Evolutionary conservation across 345 rosid genomes (phyloP), one percentile per base, ranked within the genome.

Genomic region (Linum trigynum): DNA sequence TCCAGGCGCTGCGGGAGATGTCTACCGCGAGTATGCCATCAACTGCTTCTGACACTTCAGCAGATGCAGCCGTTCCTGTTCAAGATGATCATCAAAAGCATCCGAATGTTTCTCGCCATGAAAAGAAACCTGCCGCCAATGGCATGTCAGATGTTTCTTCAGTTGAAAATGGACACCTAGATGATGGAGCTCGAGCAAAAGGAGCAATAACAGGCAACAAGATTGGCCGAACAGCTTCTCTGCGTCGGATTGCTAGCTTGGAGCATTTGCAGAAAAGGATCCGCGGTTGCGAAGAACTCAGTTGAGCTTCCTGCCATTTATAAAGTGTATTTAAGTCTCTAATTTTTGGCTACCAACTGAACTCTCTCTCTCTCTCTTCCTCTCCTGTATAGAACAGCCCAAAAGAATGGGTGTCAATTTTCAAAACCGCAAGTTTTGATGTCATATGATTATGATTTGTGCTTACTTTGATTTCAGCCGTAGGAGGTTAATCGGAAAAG

Each of bases 191-290:
- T 58, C 51, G 72, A 40, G 72, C 59, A 11, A 70, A 10, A 58
- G 55, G 71, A 40, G 72, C 61, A 14, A 72, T 12, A 55, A 58
- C 71, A 3, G 84, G 82, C 16, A 79, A 77, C 81, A 92, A 86
- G 77, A 76, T 82, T 65, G 88, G 77, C 57, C 75, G 81, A 70
- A 74, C 97, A 50, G 76, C 80, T 71, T 90, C 97, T 7, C 39
- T 92, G 85, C 90, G 71, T 63, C 78, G 95, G 80, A 92, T 94
- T 65, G 89, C 87, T 55, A 92, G 96, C 81, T 83, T 92, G 80
- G 97, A 94, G 80, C 92, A 83, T 74, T 71, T 90, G 77, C 97
- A 94, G 73, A 90, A 92, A 76, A 82, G 85, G 71, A 92, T 90
- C 48, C 78, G 89, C 36, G 84, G 90, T 23, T 23, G 32, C 32